Percentiles rank a stretch among this genome's conserved stretches.
phyloP scores from a whole-genome alignment of 2,329 filamentous ascomycete genomes.

The Scedosporium dehoogii region DNA sequence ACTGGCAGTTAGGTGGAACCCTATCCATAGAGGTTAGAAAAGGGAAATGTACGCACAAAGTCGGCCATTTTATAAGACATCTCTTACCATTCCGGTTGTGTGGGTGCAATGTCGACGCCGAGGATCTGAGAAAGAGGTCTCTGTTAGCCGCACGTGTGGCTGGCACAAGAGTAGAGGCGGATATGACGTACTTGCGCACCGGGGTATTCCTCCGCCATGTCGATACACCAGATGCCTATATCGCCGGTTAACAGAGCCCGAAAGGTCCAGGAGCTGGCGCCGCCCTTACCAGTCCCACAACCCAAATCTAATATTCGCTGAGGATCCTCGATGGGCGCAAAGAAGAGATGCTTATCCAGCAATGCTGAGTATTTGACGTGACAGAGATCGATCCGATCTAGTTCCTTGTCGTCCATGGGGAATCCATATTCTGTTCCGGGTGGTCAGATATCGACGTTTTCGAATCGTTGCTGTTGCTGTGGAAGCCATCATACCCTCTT shows the following conservation, averaged over 20 bases:
- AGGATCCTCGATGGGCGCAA: constrained; percentile 21
- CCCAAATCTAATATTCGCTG: constrained; percentile 47
- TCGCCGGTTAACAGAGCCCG: constrained; percentile 2
- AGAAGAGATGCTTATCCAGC: constrained; percentile 10
- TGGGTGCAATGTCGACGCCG: constrained; percentile 16
- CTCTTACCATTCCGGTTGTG: constrained; percentile 14
- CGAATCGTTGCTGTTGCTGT: neutral
- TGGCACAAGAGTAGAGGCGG: too few relatives aligned
- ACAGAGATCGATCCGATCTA: constrained; percentile 30
- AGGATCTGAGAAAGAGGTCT: constrained; percentile 11
- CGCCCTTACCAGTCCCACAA: constrained; percentile 38
- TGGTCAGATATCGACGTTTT: neutral
- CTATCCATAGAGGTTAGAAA: constrained; percentile 41
- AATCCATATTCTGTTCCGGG: constrained; percentile 24
- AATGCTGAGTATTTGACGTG: constrained; percentile 24
- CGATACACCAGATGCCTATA: constrained; percentile 22
- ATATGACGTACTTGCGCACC: constrained; percentile 11
- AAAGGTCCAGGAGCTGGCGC: constrained; percentile 32
- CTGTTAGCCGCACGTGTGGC: neutral
- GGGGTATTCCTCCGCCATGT: constrained; percentile 27
- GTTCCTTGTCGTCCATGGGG: constrained; percentile 29
- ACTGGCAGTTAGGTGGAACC: constrained; percentile 50
- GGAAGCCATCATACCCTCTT: constrained; percentile 17
- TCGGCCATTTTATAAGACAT: neutral
- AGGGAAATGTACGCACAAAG: constrained; percentile 11